phyloP scores from a whole-genome alignment of 495 filamentous ascomycete species.

The Penicillium mononematosum region DNA sequence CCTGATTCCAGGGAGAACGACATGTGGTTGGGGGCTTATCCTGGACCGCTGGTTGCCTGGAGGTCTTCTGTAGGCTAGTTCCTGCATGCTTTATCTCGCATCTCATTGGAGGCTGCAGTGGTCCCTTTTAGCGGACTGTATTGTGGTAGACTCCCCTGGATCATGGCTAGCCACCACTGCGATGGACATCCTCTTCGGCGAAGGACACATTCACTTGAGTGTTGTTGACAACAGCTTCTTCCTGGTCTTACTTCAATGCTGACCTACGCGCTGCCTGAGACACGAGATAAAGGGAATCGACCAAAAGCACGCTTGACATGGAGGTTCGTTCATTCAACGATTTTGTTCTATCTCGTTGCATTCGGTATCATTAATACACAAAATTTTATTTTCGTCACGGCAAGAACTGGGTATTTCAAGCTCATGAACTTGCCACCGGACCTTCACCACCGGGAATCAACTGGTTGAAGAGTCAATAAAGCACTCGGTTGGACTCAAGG shows the following conservation, averaged over 20 bases:
- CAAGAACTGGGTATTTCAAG: slow-evolving; percentile 14
- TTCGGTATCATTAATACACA: slow-evolving; percentile 38
- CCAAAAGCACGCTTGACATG: background rate
- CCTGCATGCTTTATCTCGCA: background rate
- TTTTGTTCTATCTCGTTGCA: slow-evolving; percentile 27
- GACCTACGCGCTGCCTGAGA: background rate
- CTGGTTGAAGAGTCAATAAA: slow-evolving; percentile 42
- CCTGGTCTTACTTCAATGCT: background rate
- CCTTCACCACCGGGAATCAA: slow-evolving; percentile 88
- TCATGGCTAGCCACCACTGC: background rate
- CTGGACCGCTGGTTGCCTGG: background rate
- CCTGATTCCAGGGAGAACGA: slow-evolving; percentile 3
- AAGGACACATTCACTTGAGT: background rate
- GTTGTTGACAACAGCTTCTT: background rate
- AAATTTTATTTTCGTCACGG: slow-evolving; percentile 26
- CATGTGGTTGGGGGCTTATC: background rate
- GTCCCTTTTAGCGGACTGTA: background rate
- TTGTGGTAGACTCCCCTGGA: background rate
- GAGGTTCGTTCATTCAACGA: slow-evolving; percentile 21
- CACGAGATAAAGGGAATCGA: no score
- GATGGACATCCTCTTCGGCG: background rate
- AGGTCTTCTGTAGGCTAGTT: background rate
- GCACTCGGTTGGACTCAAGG: background rate
- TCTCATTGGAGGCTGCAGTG: background rate
- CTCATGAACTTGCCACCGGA: slow-evolving; percentile 47